Evolutionary conservation across 768 basidiomycete species (phyloP).

Genomic region (Lepiota subincarnata): DNA sequence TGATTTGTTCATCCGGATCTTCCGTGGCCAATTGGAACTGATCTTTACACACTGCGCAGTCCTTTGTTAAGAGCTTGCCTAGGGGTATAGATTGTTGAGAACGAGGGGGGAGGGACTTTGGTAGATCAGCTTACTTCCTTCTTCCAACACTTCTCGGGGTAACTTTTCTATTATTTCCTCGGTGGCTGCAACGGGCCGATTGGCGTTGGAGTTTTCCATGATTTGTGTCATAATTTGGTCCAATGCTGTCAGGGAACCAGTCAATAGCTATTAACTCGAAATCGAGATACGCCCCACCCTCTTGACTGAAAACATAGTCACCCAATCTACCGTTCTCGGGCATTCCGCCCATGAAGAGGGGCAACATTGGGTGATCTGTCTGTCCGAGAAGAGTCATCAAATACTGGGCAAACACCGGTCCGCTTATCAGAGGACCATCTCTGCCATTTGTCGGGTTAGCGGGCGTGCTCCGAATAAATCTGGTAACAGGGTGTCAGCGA

Average conservation of each 20-base stretch:
- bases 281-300: slow-evolving; percentile 44
- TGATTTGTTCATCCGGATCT: slow-evolving; percentile 71
- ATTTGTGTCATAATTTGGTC: slow-evolving; percentile 85
- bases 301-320: slow-evolving; percentile 91
- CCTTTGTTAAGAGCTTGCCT: slow-evolving; percentile 65
- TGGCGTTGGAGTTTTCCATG: slow-evolving; percentile 74
- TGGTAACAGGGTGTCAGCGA: slow-evolving; percentile 5
- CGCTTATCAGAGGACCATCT: slow-evolving; percentile 41
- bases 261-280: background rate
- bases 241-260: slow-evolving; percentile 44
- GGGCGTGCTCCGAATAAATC: slow-evolving; percentile 22
- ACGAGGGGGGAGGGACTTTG: background rate
- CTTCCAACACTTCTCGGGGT: slow-evolving; percentile 55
- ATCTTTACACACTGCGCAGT: slow-evolving; percentile 94
- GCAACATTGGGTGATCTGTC: slow-evolving; percentile 38
- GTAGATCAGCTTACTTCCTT: slow-evolving; percentile 47
- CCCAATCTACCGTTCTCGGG: slow-evolving; percentile 65
- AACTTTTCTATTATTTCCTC: slow-evolving; percentile 73
- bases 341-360: slow-evolving; percentile 36
- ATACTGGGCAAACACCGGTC: slow-evolving; percentile 69
- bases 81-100: slow-evolving; percentile 12
- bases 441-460: slow-evolving; percentile 17
- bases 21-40: slow-evolving; percentile 66
- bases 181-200: slow-evolving; percentile 80
- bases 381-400: slow-evolving; percentile 57